Evolutionary conservation across 495 filamentous ascomycete genomes (phyloP).

Genomic region (Annulohypoxylon stygium): DNA sequence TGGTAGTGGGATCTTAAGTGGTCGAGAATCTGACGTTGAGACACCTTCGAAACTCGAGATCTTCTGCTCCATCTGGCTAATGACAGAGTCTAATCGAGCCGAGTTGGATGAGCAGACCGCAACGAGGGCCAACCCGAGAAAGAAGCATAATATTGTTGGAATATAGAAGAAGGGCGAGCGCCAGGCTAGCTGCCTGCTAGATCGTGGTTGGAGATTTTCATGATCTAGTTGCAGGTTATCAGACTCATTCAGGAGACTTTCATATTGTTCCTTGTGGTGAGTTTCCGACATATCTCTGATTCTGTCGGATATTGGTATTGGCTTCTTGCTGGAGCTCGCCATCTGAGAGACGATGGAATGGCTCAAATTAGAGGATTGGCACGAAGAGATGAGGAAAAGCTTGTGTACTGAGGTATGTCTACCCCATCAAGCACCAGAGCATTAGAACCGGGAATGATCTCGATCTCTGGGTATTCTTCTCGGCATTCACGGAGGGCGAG

Average conservation of each 20-base stretch:
- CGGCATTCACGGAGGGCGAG: background rate
- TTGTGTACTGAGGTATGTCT: background rate
- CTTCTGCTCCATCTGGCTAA: constrained; percentile 1
- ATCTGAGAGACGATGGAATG: background rate
- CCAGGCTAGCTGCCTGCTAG: background rate
- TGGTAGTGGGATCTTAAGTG: background rate
- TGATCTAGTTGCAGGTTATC: constrained; percentile 8
- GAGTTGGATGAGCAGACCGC: constrained; percentile 8
- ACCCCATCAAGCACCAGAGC: background rate
- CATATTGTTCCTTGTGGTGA: constrained; percentile 18
- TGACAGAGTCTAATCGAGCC: constrained; percentile 4
- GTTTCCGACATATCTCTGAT: background rate
- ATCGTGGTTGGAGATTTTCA: constrained; percentile 1
- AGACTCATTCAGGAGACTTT: constrained; percentile 15
- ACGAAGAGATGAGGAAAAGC: background rate
- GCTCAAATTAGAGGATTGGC: too few species aligned
- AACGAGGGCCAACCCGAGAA: constrained; percentile 1
- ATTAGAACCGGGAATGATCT: background rate
- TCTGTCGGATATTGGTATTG: background rate
- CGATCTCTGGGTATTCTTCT: background rate
- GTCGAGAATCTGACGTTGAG: background rate
- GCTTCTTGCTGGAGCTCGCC: constrained; percentile 3
- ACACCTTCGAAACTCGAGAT: background rate
- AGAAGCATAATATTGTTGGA: constrained; percentile 8
- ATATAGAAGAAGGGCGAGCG: constrained; percentile 4